phyloP scores from a whole-genome alignment of 2,329 filamentous ascomycete species.

The Aspergillus bombycis region DNA sequence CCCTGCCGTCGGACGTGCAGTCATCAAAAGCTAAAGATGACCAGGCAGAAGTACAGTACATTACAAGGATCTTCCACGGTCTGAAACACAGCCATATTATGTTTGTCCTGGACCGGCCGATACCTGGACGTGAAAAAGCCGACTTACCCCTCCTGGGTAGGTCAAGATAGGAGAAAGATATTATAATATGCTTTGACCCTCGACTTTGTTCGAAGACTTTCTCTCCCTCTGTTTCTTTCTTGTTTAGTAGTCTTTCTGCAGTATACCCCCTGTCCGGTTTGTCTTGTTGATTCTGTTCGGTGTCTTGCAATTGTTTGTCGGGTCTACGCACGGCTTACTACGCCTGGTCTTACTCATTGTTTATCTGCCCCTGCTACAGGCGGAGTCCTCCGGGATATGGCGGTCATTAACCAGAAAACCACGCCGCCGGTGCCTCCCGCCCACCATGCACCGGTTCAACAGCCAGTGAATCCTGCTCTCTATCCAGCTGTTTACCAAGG shows the following conservation, averaged over 20 bases:
- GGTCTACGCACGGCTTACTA: not conserved
- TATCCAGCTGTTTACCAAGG: not conserved
- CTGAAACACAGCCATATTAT: conserved; percentile 11
- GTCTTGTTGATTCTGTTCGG: not conserved
- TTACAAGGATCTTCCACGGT: conserved; percentile 10
- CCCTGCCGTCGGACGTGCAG: conserved; percentile 5
- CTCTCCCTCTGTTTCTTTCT: not conserved
- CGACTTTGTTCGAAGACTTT: not conserved
- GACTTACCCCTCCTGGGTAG: conserved; percentile 7
- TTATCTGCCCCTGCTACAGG: conserved; percentile 2
- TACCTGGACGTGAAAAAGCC: conserved; percentile 9
- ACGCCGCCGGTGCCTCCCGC: conserved; percentile 21
- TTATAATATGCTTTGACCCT: not conserved
- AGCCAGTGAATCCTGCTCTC: not conserved
- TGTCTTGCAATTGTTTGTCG: not conserved
- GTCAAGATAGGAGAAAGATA: conserved; percentile 8
- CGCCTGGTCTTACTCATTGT: not conserved
- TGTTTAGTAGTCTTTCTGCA: not conserved
- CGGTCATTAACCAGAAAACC: conserved; percentile 23
- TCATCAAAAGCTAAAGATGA: conserved; percentile 12
- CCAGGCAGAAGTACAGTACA: conserved; percentile 12
- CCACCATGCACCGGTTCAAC: conserved; percentile 19
- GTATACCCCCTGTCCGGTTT: not conserved
- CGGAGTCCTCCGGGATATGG: conserved; percentile 16
- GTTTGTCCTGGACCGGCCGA: conserved; percentile 9